Evolutionary conservation across 345 rosid species (phyloP), one percentile per base, ranked within the genome.

Genomic region (Raphanus sativus): DNA sequence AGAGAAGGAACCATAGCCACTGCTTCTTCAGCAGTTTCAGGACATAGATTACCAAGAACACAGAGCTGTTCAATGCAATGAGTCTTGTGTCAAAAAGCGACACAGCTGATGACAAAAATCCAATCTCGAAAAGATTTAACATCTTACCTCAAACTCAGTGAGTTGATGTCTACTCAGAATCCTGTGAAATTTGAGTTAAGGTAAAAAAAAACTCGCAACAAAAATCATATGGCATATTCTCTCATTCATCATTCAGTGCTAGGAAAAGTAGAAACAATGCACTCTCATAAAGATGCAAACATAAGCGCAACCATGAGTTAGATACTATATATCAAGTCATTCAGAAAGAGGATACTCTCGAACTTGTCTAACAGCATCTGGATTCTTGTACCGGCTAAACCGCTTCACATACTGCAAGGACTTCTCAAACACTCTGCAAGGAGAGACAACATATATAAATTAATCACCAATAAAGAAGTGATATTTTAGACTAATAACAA

Each of bases 1-100:
- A 95, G 86, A 50, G 98, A 95, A 65, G 98, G 99, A 65, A 93
- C 97, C 99, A 93, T 93, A 29, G 96, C 96, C 62, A 91, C 87
- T 28, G 98, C 99, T 88, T 95, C 99, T 88, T 95, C 99, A 33
- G 89, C 92, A 34, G 96, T 92, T 81, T 95, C 99, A 36, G 99
- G 97, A 75, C 98, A 93, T 64, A 95, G 96, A 79, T 93, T 95
- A 67, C 98, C 99, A 78, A 93, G 97, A 75, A 95, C 98, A 81
- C 97, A 92, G 7, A 95, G 97, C 99, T 95, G 89, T 86, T 84
- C 40, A 76, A 52, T 32, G 68, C 29, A 62, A 61, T n/a, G 40
- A 61, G 15, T 10, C 71, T 33, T 13, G 5, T 21, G 21, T 26
- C 40, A 2, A 40, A 40, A 48, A 52, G 15, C 48, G 9, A 59